Percentiles rank a stretch among this genome's conserved stretches.
Evolutionary conservation across 495 filamentous ascomycete genomes (phyloP).

Genomic region (Cenococcum geophilum): DNA sequence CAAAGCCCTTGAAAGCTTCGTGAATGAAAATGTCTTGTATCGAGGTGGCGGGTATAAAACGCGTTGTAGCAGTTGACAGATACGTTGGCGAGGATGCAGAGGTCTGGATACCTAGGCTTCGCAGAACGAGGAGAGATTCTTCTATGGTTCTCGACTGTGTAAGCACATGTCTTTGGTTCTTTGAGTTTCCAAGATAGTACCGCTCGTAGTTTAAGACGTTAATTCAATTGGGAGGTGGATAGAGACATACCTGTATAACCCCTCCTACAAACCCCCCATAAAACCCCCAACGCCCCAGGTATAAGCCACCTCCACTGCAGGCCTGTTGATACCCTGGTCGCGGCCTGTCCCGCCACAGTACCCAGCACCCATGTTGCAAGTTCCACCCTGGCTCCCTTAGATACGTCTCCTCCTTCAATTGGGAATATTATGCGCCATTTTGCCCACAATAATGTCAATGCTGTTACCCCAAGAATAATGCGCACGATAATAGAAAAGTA

Average conservation of each 20-base stretch:
- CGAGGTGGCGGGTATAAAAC: constrained; percentile 89
- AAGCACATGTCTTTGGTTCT: background rate
- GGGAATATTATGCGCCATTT: constrained; percentile 18
- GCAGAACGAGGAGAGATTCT: constrained; percentile 82
- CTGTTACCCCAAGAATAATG: constrained; percentile 11
- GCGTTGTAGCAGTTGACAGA: constrained; percentile 58
- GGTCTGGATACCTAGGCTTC: constrained; percentile 88
- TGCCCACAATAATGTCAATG: constrained; percentile 10
- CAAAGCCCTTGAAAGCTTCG: constrained; percentile 91
- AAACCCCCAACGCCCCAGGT: constrained; percentile 9
- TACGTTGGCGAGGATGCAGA: constrained; percentile 59
- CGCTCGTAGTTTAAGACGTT: background rate
- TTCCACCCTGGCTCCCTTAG: background rate
- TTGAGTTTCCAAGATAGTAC: constrained; percentile 4
- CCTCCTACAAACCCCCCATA: constrained; percentile 23
- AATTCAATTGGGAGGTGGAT: background rate
- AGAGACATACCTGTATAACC: constrained; percentile 30
- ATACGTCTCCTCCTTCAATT: background rate
- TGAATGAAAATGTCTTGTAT: constrained; percentile 92
- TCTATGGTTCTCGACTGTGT: constrained; percentile 42
- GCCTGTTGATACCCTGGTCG: constrained; percentile 3
- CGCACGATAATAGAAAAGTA: constrained; percentile 20
- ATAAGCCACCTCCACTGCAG: constrained; percentile 27
- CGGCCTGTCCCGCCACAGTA: constrained; percentile 3
- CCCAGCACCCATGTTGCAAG: constrained; percentile 10